Evolutionary conservation across 2,329 filamentous ascomycete genomes (phyloP).

Genomic region (Plectosphaerella sp.): DNA sequence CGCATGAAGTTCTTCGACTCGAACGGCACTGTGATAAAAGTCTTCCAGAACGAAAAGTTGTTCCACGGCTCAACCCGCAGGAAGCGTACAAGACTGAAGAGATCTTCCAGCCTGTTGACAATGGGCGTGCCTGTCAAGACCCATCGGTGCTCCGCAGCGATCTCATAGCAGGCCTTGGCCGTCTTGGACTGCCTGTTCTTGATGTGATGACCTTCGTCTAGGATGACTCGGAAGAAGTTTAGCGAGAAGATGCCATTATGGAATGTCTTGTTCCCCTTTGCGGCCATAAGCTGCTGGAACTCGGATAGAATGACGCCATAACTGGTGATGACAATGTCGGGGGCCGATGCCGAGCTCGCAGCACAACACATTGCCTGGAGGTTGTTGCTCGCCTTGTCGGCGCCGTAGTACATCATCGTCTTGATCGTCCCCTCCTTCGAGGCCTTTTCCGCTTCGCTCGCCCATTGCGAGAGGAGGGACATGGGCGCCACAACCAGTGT

Average conservation of each 20-base stretch:
- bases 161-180: slow-evolving; percentile 88
- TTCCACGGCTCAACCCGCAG: slow-evolving; percentile 95
- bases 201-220: slow-evolving; percentile 93
- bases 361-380: slow-evolving; percentile 74
- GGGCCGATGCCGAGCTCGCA: slow-evolving; percentile 69
- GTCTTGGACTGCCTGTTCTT: slow-evolving; percentile 90
- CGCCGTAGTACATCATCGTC: slow-evolving; percentile 86
- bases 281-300: slow-evolving; percentile 68
- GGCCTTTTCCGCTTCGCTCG: slow-evolving; percentile 88
- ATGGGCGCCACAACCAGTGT: slow-evolving; percentile 96
- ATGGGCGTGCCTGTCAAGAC: slow-evolving; percentile 93
- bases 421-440: slow-evolving; percentile 80
- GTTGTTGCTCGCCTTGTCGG: slow-evolving; percentile 72
- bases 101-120: slow-evolving; percentile 89
- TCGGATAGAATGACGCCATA: slow-evolving; percentile 92
- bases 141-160: slow-evolving; percentile 84
- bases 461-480: slow-evolving; percentile 95
- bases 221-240: slow-evolving; percentile 89
- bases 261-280: slow-evolving; percentile 58
- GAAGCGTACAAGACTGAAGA: slow-evolving; percentile 91
- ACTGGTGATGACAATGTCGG: slow-evolving; percentile 90
- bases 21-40: slow-evolving; percentile 96
- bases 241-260: slow-evolving; percentile 81
- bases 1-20: slow-evolving; percentile 93
- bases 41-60: slow-evolving; percentile 99